Conservation (phyloP, 2,329 filamentous ascomycete genomes). For the Fusarium staphyleae region DNA sequence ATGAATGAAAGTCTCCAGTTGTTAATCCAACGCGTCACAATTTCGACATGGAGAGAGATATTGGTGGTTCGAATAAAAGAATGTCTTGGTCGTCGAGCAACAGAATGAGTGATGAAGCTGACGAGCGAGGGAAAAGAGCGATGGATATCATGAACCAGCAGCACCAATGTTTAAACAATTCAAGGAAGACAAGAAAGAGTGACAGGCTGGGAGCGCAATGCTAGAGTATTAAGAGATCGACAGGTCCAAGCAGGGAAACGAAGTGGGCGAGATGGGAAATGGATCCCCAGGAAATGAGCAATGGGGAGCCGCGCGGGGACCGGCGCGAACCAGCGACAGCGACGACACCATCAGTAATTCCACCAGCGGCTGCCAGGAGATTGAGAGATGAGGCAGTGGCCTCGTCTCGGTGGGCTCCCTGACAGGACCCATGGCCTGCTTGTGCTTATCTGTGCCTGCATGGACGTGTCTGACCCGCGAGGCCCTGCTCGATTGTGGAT, state of each 20-base stretch:
- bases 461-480: conserved; percentile 21
- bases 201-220: conserved; percentile 26
- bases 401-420: conserved; percentile 27
- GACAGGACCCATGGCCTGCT: conserved; percentile 22
- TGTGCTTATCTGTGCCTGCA: conserved; percentile 20
- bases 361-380: conserved; percentile 21
- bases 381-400: conserved; percentile 33
- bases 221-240: conserved; percentile 38
- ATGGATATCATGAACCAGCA: conserved; percentile 33
- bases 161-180: conserved; percentile 35
- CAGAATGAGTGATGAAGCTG: conserved; percentile 39
- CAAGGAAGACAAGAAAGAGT: conserved; percentile 32
- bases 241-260: conserved; percentile 21
- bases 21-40: conserved; percentile 31
- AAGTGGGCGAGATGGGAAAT: conserved; percentile 31
- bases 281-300: conserved; percentile 41
- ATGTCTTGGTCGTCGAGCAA: conserved; percentile 36
- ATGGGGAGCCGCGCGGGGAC: conserved; percentile 33
- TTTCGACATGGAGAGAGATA: conserved; percentile 20
- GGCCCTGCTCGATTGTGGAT: conserved; percentile 25
- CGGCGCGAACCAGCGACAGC: conserved; percentile 19
- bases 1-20: conserved; percentile 27
- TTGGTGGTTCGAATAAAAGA: conserved; percentile 26
- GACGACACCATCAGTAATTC: conserved; percentile 26
- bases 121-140: conserved; percentile 12